Conservation (phyloP, 2,329 filamentous ascomycete species). For the Monosporascus cannonballus region DNA sequence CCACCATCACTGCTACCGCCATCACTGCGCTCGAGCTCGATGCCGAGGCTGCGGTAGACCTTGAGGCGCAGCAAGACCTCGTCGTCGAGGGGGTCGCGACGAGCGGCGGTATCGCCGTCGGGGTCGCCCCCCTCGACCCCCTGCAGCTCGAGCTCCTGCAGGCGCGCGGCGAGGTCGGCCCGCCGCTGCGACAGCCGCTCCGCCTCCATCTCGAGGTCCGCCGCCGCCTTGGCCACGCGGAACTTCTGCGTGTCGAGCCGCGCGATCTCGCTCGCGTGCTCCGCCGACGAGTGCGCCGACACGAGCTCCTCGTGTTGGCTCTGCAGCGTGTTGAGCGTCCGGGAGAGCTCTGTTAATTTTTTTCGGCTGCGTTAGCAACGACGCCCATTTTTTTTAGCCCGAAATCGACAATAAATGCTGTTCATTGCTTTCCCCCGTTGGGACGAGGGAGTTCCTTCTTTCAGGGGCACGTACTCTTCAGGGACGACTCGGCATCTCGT, state of each 20-base stretch:
- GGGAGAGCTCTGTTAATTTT: conserved; percentile 50
- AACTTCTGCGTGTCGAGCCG: conserved; percentile 91
- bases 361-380: conserved; percentile 24
- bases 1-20: not conserved
- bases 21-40: conserved; percentile 77
- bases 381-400: not conserved
- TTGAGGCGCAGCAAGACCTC: conserved; percentile 72
- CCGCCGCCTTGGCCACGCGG: conserved; percentile 83
- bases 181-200: conserved; percentile 79
- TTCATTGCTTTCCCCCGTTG: not conserved
- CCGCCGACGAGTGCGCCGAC: conserved; percentile 66
- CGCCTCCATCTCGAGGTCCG: conserved; percentile 88
- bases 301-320: conserved; percentile 74
- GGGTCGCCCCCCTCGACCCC: conserved; percentile 65
- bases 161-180: conserved; percentile 64
- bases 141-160: conserved; percentile 81
- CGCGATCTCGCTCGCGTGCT: conserved; percentile 78
- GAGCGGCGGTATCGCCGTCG: conserved; percentile 22
- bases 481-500: conserved; percentile 58
- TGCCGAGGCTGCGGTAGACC: conserved; percentile 85
- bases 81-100: conserved; percentile 48
- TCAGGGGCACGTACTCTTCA: conserved; percentile 47
- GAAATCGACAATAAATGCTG: not conserved
- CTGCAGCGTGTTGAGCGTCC: conserved; percentile 67
- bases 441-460: not conserved